Base-by-base conservation (phyloP, 1,284 basidiomycete species). In the Tylopilus sp. region DNA sequence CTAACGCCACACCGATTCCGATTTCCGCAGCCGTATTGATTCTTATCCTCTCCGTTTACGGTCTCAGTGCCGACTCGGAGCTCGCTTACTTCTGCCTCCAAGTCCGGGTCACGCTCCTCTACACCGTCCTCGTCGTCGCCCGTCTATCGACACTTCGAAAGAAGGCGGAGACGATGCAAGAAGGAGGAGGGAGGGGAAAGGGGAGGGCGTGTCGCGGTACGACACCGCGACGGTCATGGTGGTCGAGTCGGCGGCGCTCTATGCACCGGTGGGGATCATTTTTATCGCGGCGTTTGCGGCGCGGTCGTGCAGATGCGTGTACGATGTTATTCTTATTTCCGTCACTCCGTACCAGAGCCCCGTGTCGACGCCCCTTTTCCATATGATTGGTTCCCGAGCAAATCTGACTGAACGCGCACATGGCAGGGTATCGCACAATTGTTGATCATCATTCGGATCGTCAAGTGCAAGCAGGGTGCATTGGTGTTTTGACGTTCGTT, bases 381-480 rank as follows among this genome's bases (percentile, higher is more conserved):
- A n/a, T n/a, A n/a, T n/a, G n/a, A n/a, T n/a, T n/a, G n/a, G n/a
- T n/a, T 50, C 20, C 37, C 28, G 33, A 25, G 4, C 19, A 36
- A n/a, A 29, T n/a, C 7, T 49, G 29, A 57, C 42, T 7, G 4
- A 5, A 8, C 9, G 15, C 7, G 4, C n/a, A n/a, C n/a, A 36
- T 2, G n/a, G 7, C 22, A 72, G 70, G 68, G 59, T 14, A 62
- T 71, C 43, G 58, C 60, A 1, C 63, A 64, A 46, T 43, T 70
- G 29, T 50, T 64, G 44, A 71, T 72, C 54, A 70, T 71, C 50
- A 57, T 64, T 22, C 64, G 66, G 7, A 60, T 72, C 15, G 62
- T 61, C 3, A 56, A 50, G n/a, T n/a, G n/a, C n/a, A n/a, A n/a
- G n/a, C n/a, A n/a, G n/a, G n/a, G n/a, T n/a, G n/a, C n/a, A n/a